phyloP scores from a whole-genome alignment of 306 rosid species.

The Fragaria iinumae region DNA sequence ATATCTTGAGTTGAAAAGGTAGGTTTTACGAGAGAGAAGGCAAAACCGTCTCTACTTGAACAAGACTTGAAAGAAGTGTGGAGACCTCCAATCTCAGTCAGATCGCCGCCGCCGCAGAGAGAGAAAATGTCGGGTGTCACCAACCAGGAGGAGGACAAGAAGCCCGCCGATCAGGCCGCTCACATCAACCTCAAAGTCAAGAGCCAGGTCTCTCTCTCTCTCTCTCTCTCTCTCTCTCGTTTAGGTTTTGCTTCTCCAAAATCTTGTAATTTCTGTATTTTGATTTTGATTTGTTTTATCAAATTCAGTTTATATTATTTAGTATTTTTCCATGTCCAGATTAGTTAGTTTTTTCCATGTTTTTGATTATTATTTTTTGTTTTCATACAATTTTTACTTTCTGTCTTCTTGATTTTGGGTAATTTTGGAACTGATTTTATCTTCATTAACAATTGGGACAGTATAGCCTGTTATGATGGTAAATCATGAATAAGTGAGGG shows the following conservation, averaged over 20 bases:
- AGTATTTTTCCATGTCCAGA: neutral
- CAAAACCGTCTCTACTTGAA: neutral
- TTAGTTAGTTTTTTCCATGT: neutral
- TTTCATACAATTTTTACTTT: neutral
- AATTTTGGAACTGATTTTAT: neutral
- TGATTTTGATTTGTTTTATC: neutral
- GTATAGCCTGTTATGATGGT: neutral
- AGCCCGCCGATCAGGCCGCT: constrained; percentile 42
- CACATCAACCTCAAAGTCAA: constrained; percentile 56
- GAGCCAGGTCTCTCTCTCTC: constrained; percentile 37
- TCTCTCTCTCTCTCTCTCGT: neutral
- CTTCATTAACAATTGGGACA: neutral
- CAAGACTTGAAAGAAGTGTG: neutral
- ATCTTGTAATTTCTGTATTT: neutral
- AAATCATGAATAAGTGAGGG: neutral
- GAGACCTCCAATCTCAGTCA: neutral
- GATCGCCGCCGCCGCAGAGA: neutral
- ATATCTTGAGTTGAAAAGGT: neutral
- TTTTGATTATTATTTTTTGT: neutral
- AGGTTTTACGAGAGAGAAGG: neutral
- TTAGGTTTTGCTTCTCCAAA: neutral
- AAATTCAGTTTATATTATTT: neutral
- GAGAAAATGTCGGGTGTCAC: constrained; percentile 39
- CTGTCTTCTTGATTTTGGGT: neutral
- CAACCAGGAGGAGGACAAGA: constrained; percentile 49